Evolutionary conservation across 768 basidiomycete genomes (phyloP), one percentile per base, ranked within the genome.

Genomic region (Amylocystis lapponica): DNA sequence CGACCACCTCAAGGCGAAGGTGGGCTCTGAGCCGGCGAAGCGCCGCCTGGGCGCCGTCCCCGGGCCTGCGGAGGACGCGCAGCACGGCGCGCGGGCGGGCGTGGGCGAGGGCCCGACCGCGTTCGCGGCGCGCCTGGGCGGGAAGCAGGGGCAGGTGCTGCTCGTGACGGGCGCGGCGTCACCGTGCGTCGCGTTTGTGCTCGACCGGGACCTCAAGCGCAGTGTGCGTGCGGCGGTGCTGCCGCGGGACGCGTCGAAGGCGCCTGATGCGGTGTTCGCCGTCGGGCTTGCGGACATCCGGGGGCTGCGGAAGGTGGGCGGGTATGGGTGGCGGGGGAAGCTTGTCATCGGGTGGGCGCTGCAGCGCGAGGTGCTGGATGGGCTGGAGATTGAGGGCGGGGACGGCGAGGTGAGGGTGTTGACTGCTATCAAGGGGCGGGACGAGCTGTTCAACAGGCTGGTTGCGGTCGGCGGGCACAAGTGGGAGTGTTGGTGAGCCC

Each of bases 241-340:
- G n/a, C n/a, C 13, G 33, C 19, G 43, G 45, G 12, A 36, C 25
- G 30, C 49, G 11, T 32, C 35, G 19, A 29, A 37, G 19, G 46
- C 49, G 20, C n/a, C 55, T 12, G 32, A 50, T 6, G 56, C 61
- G 8, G 52, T 58, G 44, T 63, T 62, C 46, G 56, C 57, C 17
- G 49, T 67, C 17, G 52, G 56, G 27, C 36, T 68, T 3, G 39
- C 46, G 29, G 62, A 64, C 35, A 52, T 66, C 12, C 46, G 41
- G 9, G 55, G 56, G 43, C 36, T 66, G 38, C 42, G 54, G 47
- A 66, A 65, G 54, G 47, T 66, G 34, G 66, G 66, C 27, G 66
- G 66, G 27, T 59, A 65, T 32, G 66, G 66, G 30, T 67, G 64
- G 63, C 67, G 66, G 59, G 62, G 58, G n/a, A 60, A 60, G 56